Evolutionary conservation across 805 yeast genomes (phyloP).

Genomic region (Wilhelminamyces savonicus): DNA sequence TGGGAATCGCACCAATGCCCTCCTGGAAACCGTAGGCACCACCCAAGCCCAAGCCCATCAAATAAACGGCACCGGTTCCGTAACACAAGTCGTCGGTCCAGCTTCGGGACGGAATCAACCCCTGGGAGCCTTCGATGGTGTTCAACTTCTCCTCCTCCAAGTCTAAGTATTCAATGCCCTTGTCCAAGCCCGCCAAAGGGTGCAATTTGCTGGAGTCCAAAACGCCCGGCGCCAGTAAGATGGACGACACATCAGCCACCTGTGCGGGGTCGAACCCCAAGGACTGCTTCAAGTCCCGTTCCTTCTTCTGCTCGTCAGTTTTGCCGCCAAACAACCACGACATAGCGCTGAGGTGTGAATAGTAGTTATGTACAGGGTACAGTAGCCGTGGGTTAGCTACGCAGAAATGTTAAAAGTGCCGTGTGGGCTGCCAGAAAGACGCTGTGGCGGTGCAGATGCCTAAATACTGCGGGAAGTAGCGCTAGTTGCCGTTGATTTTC

Average conservation of each 20-base stretch:
- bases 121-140: constrained; percentile 80
- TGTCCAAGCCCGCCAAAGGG: constrained; percentile 88
- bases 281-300: constrained; percentile 19
- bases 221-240: constrained; percentile 54
- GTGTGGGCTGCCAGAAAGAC: no score
- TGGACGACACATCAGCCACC: constrained; percentile 56
- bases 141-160: constrained; percentile 74
- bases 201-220: constrained; percentile 72
- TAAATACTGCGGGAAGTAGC: no score
- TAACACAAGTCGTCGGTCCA: constrained; percentile 97
- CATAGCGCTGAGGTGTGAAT: constrained; percentile 26
- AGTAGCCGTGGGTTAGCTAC: no score
- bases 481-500: no score
- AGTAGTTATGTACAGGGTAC: no score
- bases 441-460: no score
- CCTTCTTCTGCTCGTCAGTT: constrained; percentile 13
- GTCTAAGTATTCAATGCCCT: constrained; percentile 84
- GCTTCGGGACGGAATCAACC: constrained; percentile 91
- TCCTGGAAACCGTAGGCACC: constrained; percentile 85
- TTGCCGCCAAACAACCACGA: constrained; percentile 48
- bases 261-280: constrained; percentile 63
- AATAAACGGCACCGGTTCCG: constrained; percentile 93
- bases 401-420: no score
- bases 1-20: constrained; percentile 74
- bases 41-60: constrained; percentile 81